A percentile compares a stretch with the other conserved stretches of the same genome.
phyloP scores from a whole-genome alignment of 176 grass and related monocot species.

The Poa annua region DNA sequence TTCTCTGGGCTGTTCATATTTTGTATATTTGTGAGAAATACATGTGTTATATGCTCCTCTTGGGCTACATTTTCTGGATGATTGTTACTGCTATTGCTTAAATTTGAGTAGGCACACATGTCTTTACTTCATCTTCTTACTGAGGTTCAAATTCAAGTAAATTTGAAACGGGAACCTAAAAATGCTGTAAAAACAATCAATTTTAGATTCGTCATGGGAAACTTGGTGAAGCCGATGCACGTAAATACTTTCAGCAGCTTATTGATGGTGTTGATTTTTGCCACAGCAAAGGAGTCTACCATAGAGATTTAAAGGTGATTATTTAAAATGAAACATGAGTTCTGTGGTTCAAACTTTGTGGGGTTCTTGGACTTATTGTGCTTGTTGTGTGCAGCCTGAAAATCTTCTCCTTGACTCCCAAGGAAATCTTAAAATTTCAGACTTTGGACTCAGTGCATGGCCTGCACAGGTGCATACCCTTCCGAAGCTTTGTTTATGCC shows the following conservation, averaged over 20 bases:
- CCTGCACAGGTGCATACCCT: conserved; percentile 69
- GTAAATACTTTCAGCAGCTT: conserved; percentile 96
- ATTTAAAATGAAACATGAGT: conserved; percentile 21
- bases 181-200: conserved; percentile 8
- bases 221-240: conserved; percentile 85
- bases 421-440: conserved; percentile 99
- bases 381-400: conserved; percentile 74
- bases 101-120: conserved; percentile 19
- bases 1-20: background rate
- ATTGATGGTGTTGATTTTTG: conserved; percentile 97
- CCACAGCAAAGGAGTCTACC: conserved; percentile 90
- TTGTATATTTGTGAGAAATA: background rate
- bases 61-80: background rate
- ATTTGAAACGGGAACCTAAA: conserved; percentile 7
- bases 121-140: conserved; percentile 26
- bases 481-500: conserved; percentile 26
- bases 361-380: conserved; percentile 41
- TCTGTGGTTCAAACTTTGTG: conserved; percentile 29
- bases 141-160: conserved; percentile 1
- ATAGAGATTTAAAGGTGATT: conserved; percentile 91
- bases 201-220: conserved; percentile 80
- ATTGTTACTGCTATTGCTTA: conserved; percentile 4
- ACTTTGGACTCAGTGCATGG: conserved; percentile 95
- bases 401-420: conserved; percentile 97
- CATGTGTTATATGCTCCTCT: conserved; percentile 11